Conservation (phyloP, 495 filamentous ascomycete genomes). For the Hyaloscypha bicolor region DNA sequence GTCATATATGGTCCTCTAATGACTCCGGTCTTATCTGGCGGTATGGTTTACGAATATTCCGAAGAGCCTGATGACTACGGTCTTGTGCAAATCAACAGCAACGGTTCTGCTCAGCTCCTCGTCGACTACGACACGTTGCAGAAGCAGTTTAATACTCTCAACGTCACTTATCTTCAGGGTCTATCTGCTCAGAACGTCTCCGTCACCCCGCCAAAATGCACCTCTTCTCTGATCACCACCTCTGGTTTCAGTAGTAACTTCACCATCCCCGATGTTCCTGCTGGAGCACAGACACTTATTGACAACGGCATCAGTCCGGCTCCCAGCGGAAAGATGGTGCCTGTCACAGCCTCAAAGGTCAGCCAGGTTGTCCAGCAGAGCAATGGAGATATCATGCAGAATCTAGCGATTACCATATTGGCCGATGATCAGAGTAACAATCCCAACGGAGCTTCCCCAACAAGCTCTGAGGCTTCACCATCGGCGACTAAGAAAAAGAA, state of each 20-base stretch:
- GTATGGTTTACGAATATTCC: slow-evolving; percentile 86
- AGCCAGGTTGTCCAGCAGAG: slow-evolving; percentile 55
- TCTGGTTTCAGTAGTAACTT: slow-evolving; percentile 73
- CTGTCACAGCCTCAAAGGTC: slow-evolving; percentile 55
- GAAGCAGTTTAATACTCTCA: slow-evolving; percentile 71
- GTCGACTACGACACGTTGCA: slow-evolving; percentile 77
- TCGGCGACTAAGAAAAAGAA: slow-evolving; percentile 30
- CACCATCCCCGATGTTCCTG: slow-evolving; percentile 61
- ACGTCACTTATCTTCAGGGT: slow-evolving; percentile 64
- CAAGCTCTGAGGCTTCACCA: slow-evolving; percentile 20
- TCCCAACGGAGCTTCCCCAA: slow-evolving; percentile 40
- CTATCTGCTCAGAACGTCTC: slow-evolving; percentile 55
- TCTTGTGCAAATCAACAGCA: slow-evolving; percentile 68
- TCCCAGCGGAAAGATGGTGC: slow-evolving; percentile 58
- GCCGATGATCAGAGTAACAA: slow-evolving; percentile 55
- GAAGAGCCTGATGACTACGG: slow-evolving; percentile 76
- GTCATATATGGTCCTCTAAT: slow-evolving; percentile 81
- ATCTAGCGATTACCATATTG: slow-evolving; percentile 55
- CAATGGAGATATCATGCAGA: slow-evolving; percentile 53
- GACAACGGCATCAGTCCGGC: slow-evolving; percentile 48
- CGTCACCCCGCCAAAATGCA: slow-evolving; percentile 60
- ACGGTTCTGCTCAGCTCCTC: slow-evolving; percentile 64
- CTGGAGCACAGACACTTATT: slow-evolving; percentile 50
- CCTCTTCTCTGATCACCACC: slow-evolving; percentile 60
- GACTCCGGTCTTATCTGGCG: slow-evolving; percentile 78